Evolutionary conservation across 2,329 filamentous ascomycete genomes (phyloP), one percentile per base, ranked within the genome.

Genomic region (Aureobasidium sp.): DNA sequence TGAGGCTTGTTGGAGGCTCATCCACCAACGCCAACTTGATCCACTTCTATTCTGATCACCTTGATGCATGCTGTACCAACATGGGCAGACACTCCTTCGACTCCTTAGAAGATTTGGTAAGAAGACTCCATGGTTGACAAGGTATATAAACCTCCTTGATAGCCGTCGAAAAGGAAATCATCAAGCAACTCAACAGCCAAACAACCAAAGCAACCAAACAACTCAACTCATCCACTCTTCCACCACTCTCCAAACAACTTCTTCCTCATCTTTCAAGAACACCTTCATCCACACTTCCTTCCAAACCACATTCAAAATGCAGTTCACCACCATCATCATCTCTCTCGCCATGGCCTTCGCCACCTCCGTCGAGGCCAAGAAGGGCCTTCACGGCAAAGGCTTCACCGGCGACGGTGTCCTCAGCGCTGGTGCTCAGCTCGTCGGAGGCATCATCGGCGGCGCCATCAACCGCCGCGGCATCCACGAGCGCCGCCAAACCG

Each of bases 381-480:
- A 55, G 52, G 39, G 37, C 9, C 52, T 55, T 1, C 52, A 55
- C 52, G 52, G 52, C 37, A 55, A 55, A 39, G 52, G 52, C 37
- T 55, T 55, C 52, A 55, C 52, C n/a, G 52, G 52, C 25, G 52
- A 55, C 37, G 37, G 52, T 31, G 37, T 55, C 37, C 25, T 55
- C 25, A 9, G 37, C 11, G 52, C 37, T 5, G 52, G 52, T 11
- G 52, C 52, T 9, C 15, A 42, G 7, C 20, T 55, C 17, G 5
- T 22, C 37, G 52, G 52, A 11, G 37, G 31, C 12, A 27, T 55
- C 15, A 29, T 55, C 20, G 36, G 36, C 17, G 37, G 37, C 2
- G 22, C 27, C 51, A 42, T 55, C 22, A 17, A 25, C n/a, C 52
- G 52, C 14, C 52, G 52, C 52, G 15, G 52, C 27, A 44, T 56